Evolutionary conservation across 441 rosid species (phyloP).

Genomic region (Isatis lusitanica): DNA sequence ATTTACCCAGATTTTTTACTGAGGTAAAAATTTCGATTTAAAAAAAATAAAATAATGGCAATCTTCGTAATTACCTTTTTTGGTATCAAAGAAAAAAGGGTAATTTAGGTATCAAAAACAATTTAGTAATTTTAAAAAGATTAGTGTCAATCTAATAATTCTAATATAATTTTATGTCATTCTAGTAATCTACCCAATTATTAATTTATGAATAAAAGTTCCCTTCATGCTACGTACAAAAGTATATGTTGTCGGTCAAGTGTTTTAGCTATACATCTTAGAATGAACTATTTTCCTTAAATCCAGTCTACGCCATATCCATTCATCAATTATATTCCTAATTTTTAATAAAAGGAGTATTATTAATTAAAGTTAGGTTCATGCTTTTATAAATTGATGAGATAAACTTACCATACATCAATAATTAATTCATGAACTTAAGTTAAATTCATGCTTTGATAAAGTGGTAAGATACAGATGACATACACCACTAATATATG

Average conservation of each 20-base stretch:
- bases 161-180: too few species aligned
- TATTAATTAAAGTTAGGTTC: neutral
- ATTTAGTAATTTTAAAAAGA: too few species aligned
- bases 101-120: too few species aligned
- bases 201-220: neutral
- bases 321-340: neutral
- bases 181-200: too few species aligned
- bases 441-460: neutral
- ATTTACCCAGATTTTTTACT: too few species aligned
- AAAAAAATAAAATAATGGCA: too few species aligned
- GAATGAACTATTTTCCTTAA: neutral
- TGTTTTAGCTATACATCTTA: neutral
- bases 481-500: neutral
- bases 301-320: neutral
- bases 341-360: neutral
- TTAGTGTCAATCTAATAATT: too few species aligned
- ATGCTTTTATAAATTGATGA: neutral
- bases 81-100: too few species aligned
- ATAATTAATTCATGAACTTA: neutral
- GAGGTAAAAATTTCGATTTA: too few species aligned
- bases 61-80: too few species aligned
- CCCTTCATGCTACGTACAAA: neutral
- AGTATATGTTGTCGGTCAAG: neutral
- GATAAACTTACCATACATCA: neutral
- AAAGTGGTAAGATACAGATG: neutral